Percentiles rank a stretch among this genome's conserved stretches.
Evolutionary conservation across 768 basidiomycete genomes (phyloP).

Genomic region (Leccinum subgranulosum): DNA sequence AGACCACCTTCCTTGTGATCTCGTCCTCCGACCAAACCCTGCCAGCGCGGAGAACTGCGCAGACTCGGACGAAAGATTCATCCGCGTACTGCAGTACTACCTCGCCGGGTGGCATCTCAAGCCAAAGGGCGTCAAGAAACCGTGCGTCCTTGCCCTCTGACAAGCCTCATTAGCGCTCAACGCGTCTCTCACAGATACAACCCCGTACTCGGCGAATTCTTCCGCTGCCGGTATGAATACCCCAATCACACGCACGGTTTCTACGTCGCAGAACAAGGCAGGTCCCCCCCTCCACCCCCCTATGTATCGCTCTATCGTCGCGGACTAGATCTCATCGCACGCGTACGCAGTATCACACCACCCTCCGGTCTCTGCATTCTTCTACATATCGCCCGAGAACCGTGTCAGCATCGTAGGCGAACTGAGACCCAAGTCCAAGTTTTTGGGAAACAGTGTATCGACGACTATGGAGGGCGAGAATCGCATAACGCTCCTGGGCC

Average conservation of each 20-base stretch:
- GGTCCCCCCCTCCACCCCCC: conserved; percentile 7
- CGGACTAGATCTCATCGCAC: conserved; percentile 4
- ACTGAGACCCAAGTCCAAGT: conserved; percentile 91
- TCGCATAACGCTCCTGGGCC: conserved; percentile 76
- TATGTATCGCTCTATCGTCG: neutral
- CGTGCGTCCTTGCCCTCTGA: conserved; percentile 47
- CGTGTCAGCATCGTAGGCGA: conserved; percentile 86
- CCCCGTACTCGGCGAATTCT: conserved; percentile 96
- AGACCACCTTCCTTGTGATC: conserved; percentile 8
- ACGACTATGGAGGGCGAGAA: conserved; percentile 98
- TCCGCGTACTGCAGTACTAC: conserved; percentile 90
- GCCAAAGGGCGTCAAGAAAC: conserved; percentile 99
- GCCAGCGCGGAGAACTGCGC: conserved; percentile 76
- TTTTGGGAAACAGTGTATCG: conserved; percentile 94
- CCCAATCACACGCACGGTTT: conserved; percentile 88
- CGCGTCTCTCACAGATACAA: conserved; percentile 68
- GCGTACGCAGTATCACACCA: conserved; percentile 81
- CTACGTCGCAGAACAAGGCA: conserved; percentile 95
- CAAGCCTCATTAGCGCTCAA: conserved; percentile 1
- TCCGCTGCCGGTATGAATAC: conserved; percentile 94
- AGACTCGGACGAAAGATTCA: conserved; percentile 87
- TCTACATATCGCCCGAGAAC: conserved; percentile 91
- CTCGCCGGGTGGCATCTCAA: conserved; percentile 99
- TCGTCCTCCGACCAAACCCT: conserved; percentile 3
- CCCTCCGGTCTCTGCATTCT: conserved; percentile 93